Evolutionary conservation across 106 monocot species (phyloP).

Genomic region (Apostasia ramifera): DNA sequence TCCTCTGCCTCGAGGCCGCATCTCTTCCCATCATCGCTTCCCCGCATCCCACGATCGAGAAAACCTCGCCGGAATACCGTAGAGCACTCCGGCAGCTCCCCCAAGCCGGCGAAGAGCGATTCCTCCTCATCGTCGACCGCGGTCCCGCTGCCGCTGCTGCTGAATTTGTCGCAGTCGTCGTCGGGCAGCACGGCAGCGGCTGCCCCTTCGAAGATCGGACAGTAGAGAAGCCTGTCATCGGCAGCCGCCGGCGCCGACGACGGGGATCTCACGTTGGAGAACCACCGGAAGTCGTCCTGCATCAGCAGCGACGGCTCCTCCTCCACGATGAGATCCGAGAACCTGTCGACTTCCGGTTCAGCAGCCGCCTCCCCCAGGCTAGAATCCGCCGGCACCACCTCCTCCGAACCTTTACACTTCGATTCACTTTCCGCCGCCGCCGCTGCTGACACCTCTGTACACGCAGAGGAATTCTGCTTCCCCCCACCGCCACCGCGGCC

Average conservation of each 20-base stretch:
- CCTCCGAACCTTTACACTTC: background rate
- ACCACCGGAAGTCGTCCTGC: constrained; percentile 28
- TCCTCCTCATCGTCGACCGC: constrained; percentile 22
- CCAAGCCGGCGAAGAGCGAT: constrained; percentile 58
- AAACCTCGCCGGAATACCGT: constrained; percentile 47
- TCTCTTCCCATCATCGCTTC: background rate
- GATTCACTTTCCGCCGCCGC: background rate
- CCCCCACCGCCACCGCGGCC: background rate
- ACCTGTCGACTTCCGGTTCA: constrained; percentile 6
- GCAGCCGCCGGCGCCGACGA: constrained; percentile 10
- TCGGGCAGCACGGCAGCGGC: background rate
- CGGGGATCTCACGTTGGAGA: constrained; percentile 24
- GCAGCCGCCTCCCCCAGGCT: too few relatives aligned
- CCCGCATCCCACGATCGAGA: constrained; percentile 5
- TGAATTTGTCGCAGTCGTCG: constrained; percentile 11
- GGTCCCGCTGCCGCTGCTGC: background rate
- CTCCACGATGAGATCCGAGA: constrained; percentile 18
- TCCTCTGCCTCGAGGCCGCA: constrained; percentile 2
- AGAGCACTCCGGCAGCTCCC: constrained; percentile 71
- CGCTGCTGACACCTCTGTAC: background rate
- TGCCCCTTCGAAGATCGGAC: constrained; percentile 7
- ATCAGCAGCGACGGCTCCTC: constrained; percentile 11
- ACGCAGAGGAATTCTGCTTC: too few relatives aligned
- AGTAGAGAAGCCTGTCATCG: constrained; percentile 3
- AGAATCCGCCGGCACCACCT: background rate